Conservation (phyloP, 345 rosid species). For the Erysimum cheiranthoides region DNA sequence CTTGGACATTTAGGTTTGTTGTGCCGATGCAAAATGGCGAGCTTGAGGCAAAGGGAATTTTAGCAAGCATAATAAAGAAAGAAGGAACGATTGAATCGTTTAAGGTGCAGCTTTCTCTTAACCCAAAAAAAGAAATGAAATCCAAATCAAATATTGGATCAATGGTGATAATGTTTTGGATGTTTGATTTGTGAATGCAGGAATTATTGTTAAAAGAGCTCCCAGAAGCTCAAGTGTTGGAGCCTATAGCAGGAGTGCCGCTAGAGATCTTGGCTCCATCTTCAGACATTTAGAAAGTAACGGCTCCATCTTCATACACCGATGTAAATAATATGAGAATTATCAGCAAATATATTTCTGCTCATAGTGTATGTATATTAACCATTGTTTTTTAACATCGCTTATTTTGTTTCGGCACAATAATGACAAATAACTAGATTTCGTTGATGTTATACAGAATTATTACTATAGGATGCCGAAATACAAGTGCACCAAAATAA, state of each 20-base stretch:
- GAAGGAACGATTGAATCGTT: slow-evolving; percentile 88
- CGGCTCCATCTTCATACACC: slow-evolving; percentile 9
- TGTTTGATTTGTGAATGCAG: slow-evolving; percentile 47
- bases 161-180: not conserved
- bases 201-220: slow-evolving; percentile 69
- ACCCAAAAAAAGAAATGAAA: not conserved
- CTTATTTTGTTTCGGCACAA: too few species aligned
- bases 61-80: slow-evolving; percentile 58
- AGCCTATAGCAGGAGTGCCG: slow-evolving; percentile 75
- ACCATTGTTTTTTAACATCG: too few species aligned
- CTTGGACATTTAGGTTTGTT: slow-evolving; percentile 58
- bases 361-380: too few species aligned
- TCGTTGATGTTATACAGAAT: too few species aligned
- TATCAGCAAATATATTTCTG: too few species aligned
- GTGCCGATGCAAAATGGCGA: slow-evolving; percentile 94
- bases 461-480: too few species aligned
- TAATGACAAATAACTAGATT: too few species aligned
- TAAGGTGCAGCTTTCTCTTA: slow-evolving; percentile 57
- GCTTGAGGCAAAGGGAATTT: slow-evolving; percentile 77
- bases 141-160: not conserved
- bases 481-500: too few species aligned
- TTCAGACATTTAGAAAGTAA: slow-evolving; percentile 17
- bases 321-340: slow-evolving; percentile 5
- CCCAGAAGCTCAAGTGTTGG: slow-evolving; percentile 69
- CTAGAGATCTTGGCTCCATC: slow-evolving; percentile 56